Evolutionary conservation across 2,329 filamentous ascomycete species (phyloP).

Genomic region (Fusarium sp.): DNA sequence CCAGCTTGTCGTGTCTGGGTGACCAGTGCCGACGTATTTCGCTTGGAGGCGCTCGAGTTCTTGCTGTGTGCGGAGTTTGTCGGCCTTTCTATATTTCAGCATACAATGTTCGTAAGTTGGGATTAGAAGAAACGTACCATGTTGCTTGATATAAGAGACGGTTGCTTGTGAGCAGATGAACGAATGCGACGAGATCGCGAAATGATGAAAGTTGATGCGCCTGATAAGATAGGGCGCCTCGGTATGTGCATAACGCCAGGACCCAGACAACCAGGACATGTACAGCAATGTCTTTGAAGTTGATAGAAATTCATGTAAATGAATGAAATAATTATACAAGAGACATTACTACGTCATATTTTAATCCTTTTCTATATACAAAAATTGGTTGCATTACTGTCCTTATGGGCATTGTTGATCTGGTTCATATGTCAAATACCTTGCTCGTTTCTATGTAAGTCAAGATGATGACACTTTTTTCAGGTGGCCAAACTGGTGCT

Average conservation of each 20-base stretch:
- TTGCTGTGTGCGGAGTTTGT: slow-evolving; percentile 97
- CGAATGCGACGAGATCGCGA: neutral
- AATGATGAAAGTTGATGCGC: slow-evolving; percentile 16
- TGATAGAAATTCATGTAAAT: neutral
- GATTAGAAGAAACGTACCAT: slow-evolving; percentile 35
- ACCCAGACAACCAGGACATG: neutral
- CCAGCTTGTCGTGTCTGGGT: slow-evolving; percentile 96
- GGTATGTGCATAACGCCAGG: slow-evolving; percentile 13
- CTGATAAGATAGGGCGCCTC: slow-evolving; percentile 13
- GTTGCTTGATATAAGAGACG: neutral
- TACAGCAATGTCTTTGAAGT: neutral
- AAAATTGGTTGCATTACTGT: neutral
- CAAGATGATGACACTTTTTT: neutral
- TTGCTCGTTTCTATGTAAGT: neutral
- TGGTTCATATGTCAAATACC: neutral
- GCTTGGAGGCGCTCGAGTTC: slow-evolving; percentile 97
- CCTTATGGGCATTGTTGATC: neutral
- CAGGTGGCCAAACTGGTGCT: neutral
- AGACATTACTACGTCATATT: neutral
- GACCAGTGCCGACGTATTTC: slow-evolving; percentile 94
- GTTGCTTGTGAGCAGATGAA: neutral
- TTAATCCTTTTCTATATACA: neutral
- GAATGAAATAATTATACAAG: neutral
- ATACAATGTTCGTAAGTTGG: neutral
- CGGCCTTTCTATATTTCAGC: slow-evolving; percentile 67